Evolutionary conservation across 192 early-diverging fungal genomes (phyloP), one percentile per base, ranked within the genome.

Genomic region (Coemansia sp.): DNA sequence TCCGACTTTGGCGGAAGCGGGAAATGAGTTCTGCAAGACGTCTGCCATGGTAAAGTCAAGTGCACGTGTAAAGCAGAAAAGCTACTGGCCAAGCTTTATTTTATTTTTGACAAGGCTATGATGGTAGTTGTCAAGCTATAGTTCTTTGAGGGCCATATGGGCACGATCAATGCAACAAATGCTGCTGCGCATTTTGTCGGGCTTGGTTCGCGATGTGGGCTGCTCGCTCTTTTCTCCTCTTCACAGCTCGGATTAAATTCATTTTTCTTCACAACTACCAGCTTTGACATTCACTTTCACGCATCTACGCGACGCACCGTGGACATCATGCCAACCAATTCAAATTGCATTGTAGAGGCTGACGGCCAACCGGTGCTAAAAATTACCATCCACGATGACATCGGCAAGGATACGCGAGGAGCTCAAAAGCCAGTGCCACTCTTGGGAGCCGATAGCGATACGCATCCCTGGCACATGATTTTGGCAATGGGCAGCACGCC

Each of bases 1-100:
- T 12, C 62, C 33, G 20, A 72, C 52, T 11, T 68, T 72, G 60
- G 52, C 63, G 6, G 62, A 60, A 36, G 72, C 65, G n/a, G 69
- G 69, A 37, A 73, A 79, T 21, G 57, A 50, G 52, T 26, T 53
- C 26, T 53, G 11, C 6, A 26, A 26, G 18, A 42, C 36, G 20
- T 50, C 33, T 47, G 12, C 16, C 68, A 70, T 68, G 8, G 25
- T 35, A 35, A 48, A 43, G 5, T 21, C 9, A 38, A 2, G 7
- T n/a, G 43, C 31, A 26, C 53, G 50, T 36, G 14, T 20, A 38
- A 28, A 39, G 23, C 35, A 23, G 38, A 25, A 62, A 18, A 45
- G 33, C 41, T 34, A 28, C 45, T 39, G 2, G 31, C 31, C n/a
- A n/a, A n/a, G n/a, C n/a, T n/a, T n/a, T 31, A 31, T 31, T 31